A percentile compares a stretch with the other conserved stretches of the same genome.
phyloP scores from a whole-genome alignment of 345 rosid genomes.

The Populus tremula region DNA sequence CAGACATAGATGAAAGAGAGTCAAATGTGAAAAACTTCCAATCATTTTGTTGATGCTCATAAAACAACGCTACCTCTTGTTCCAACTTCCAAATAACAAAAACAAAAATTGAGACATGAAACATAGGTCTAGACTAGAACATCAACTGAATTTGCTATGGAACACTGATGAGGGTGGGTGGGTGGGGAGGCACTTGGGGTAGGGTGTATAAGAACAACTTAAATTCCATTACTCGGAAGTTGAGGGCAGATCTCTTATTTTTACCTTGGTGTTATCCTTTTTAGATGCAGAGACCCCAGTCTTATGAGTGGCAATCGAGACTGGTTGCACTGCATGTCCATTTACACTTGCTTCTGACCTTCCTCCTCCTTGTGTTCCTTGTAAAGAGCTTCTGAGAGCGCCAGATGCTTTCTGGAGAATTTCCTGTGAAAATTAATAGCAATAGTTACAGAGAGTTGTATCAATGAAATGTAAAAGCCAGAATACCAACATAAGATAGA shows the following conservation, averaged over 20 bases:
- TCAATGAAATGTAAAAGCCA: neutral
- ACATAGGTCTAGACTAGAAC: neutral
- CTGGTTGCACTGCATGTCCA: slow-evolving; percentile 30
- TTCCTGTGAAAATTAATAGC: slow-evolving; percentile 38
- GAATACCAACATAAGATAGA: neutral
- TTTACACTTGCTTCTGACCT: slow-evolving; percentile 39
- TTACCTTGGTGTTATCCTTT: slow-evolving; percentile 49
- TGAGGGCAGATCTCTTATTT: neutral
- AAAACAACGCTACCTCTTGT: neutral
- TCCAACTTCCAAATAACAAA: neutral
- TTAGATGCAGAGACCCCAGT: slow-evolving; percentile 38
- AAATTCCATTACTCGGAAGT: neutral
- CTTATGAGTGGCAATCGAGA: slow-evolving; percentile 29
- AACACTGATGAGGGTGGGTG: too few relatives aligned
- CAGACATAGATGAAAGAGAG: neutral
- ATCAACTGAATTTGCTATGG: neutral
- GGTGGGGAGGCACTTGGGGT: neutral
- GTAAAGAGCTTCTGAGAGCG: slow-evolving; percentile 46
- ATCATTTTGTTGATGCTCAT: neutral
- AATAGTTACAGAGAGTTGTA: slow-evolving; percentile 2
- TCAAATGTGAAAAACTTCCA: neutral
- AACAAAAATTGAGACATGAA: neutral
- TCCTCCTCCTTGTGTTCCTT: slow-evolving; percentile 39
- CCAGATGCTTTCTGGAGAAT: slow-evolving; percentile 61
- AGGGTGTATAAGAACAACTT: neutral